Evolutionary conservation across 768 basidiomycete species (phyloP).

Genomic region (Mycena kentingensis): DNA sequence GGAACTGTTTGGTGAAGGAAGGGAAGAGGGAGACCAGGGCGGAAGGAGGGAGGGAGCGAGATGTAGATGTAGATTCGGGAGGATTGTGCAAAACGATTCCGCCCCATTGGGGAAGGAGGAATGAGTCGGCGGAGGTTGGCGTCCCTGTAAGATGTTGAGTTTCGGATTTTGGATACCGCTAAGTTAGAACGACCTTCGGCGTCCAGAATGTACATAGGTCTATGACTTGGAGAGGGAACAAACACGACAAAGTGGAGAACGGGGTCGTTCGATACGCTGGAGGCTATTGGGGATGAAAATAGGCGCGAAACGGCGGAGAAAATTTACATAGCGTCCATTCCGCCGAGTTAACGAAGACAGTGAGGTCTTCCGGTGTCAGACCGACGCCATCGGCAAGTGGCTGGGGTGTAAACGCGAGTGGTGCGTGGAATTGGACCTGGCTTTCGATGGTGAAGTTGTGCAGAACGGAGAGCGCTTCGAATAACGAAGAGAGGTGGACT

Average conservation of each 20-base stretch:
- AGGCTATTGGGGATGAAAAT: constrained; percentile 53
- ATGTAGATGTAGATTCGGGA: constrained; percentile 25
- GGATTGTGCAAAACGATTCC: constrained; percentile 81
- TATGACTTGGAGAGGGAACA: constrained; percentile 68
- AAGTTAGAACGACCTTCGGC: constrained; percentile 38
- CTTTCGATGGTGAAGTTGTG: constrained; percentile 95
- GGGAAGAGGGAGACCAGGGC: constrained; percentile 57
- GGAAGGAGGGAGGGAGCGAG: constrained; percentile 40
- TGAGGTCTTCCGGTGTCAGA: constrained; percentile 79
- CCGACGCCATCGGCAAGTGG: constrained; percentile 48
- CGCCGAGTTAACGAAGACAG: constrained; percentile 93
- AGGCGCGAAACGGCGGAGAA: constrained; percentile 6
- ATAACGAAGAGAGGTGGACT: constrained; percentile 74
- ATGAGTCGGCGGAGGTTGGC: constrained; percentile 58
- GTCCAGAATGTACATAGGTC: constrained; percentile 71
- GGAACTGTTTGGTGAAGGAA: constrained; percentile 71
- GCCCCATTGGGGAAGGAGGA: constrained; percentile 94
- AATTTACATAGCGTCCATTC: constrained; percentile 86
- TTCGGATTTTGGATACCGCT: constrained; percentile 9
- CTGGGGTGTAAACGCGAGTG: constrained; percentile 75
- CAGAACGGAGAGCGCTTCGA: constrained; percentile 58
- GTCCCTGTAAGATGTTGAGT: constrained; percentile 39
- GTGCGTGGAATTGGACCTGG: constrained; percentile 91
- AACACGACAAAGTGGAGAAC: constrained; percentile 92
- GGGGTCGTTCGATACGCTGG: constrained; percentile 89